Evolutionary conservation across 164 flowering plant species (phyloP).

Genomic region (Umbilicus rupestris): DNA sequence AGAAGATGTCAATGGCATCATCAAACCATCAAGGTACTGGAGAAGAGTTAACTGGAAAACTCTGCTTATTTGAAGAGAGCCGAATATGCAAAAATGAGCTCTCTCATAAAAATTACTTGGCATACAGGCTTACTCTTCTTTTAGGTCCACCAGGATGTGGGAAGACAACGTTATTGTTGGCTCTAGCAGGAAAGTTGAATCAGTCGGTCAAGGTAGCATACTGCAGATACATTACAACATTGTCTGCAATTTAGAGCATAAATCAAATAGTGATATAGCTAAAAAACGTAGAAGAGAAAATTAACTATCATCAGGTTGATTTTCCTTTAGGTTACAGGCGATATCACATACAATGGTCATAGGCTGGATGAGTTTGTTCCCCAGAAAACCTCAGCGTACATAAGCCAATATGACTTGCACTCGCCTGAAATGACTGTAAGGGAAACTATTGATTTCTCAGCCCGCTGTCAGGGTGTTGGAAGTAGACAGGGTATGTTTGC

Average conservation of each 20-base stretch:
- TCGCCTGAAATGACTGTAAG: slow-evolving; percentile 56
- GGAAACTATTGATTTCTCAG: slow-evolving; percentile 58
- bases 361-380: slow-evolving; percentile 50
- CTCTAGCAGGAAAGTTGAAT: slow-evolving; percentile 25
- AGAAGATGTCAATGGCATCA: slow-evolving; percentile 43
- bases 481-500: slow-evolving; percentile 29
- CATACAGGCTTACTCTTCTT: slow-evolving; percentile 33
- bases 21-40: slow-evolving; percentile 48
- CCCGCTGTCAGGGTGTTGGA: slow-evolving; percentile 53
- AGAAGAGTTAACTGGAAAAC: neutral
- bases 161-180: slow-evolving; percentile 26
- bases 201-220: slow-evolving; percentile 23
- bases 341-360: slow-evolving; percentile 47
- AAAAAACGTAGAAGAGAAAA: neutral
- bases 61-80: no score
- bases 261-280: neutral
- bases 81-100: neutral
- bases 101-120: slow-evolving; percentile 5
- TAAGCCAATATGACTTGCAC: slow-evolving; percentile 56
- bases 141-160: slow-evolving; percentile 40
- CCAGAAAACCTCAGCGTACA: slow-evolving; percentile 55
- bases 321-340: slow-evolving; percentile 32
- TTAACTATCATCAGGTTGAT: neutral
- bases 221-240: neutral
- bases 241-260: neutral